These are phyloP conservation scores for Hypoxylon fragiforme DNA, from an alignment of 495 filamentous ascomycete species.

Conservation along the genomic window DNA sequence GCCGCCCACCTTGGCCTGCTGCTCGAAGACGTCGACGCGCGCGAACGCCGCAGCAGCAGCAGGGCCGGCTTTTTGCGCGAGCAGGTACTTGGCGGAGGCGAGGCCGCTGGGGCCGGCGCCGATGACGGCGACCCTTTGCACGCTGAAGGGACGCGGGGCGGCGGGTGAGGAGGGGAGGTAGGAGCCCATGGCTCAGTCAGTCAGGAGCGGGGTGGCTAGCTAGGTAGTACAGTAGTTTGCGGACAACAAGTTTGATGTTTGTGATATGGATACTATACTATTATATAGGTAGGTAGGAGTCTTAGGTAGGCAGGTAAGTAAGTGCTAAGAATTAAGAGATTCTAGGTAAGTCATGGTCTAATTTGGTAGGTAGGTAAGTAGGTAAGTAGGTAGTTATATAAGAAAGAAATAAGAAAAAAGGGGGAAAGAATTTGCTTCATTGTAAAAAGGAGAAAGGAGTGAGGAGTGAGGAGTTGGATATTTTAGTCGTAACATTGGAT, in stretches of 20 bases:
- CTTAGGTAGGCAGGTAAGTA: too few relatives aligned
- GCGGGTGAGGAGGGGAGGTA: neutral
- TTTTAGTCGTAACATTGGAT: too few relatives aligned
- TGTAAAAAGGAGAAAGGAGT: neutral
- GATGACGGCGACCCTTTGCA: conserved; percentile 65
- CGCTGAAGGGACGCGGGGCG: conserved; percentile 36
- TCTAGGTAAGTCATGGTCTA: too few relatives aligned
- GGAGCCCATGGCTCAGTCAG: conserved; percentile 37
- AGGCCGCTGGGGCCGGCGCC: conserved; percentile 73
- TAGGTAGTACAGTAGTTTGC: too few relatives aligned
- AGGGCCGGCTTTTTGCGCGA: conserved; percentile 65
- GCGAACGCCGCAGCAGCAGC: conserved; percentile 60
- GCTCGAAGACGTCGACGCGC: conserved; percentile 78
- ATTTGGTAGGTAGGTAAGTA: too few relatives aligned
- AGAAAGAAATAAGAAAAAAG: neutral
- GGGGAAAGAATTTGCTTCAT: neutral
- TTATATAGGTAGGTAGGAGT: too few relatives aligned
- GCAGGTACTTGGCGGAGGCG: conserved; percentile 70
- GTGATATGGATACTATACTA: too few relatives aligned
- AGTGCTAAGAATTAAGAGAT: too few relatives aligned
- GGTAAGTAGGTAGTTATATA: neutral
- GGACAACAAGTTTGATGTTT: too few relatives aligned
- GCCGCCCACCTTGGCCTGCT: conserved; percentile 72
- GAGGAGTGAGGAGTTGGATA: too few relatives aligned
- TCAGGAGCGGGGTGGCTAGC: neutral